These are phyloP conservation scores for Scleroderma bovista DNA, from an alignment of 768 basidiomycete genomes.

Conservation along the genomic window DNA sequence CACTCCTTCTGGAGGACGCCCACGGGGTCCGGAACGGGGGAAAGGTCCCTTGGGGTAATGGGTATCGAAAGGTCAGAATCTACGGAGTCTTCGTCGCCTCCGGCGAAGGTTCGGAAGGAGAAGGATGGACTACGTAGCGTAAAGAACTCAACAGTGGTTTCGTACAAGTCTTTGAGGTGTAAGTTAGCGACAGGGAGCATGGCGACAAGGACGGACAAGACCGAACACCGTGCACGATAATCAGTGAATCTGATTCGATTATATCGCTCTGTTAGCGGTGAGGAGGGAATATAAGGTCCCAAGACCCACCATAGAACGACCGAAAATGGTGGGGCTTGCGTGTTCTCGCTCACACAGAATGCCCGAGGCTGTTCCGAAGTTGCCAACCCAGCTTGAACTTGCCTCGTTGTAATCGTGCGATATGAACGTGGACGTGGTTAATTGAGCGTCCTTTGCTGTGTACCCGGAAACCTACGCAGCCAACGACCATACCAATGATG, in stretches of 20 bases:
- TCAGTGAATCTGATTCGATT: slow-evolving; percentile 22
- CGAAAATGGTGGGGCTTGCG: slow-evolving; percentile 17
- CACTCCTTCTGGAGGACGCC: slow-evolving; percentile 35
- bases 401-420: slow-evolving; percentile 15
- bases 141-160: slow-evolving; percentile 57
- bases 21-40: slow-evolving; percentile 37
- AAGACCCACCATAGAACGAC: slow-evolving; percentile 1
- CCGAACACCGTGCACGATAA: slow-evolving; percentile 33
- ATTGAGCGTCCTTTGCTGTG: not conserved
- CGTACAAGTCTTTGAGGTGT: slow-evolving; percentile 44
- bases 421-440: not conserved
- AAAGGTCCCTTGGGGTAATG: slow-evolving; percentile 27
- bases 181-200: slow-evolving; percentile 45
- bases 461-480: not conserved
- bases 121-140: slow-evolving; percentile 38
- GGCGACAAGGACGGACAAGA: slow-evolving; percentile 30
- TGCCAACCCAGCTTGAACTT: not conserved
- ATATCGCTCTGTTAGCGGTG: slow-evolving; percentile 9
- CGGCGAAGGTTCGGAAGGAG: slow-evolving; percentile 20
- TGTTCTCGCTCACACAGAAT: slow-evolving; percentile 3
- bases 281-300: slow-evolving; percentile 4
- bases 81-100: slow-evolving; percentile 22
- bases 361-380: slow-evolving; percentile 8
- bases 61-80: slow-evolving; percentile 19
- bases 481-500: not conserved